Base-by-base conservation (phyloP, 805 yeast species). In the Ogataea nakhonphanomensis region DNA sequence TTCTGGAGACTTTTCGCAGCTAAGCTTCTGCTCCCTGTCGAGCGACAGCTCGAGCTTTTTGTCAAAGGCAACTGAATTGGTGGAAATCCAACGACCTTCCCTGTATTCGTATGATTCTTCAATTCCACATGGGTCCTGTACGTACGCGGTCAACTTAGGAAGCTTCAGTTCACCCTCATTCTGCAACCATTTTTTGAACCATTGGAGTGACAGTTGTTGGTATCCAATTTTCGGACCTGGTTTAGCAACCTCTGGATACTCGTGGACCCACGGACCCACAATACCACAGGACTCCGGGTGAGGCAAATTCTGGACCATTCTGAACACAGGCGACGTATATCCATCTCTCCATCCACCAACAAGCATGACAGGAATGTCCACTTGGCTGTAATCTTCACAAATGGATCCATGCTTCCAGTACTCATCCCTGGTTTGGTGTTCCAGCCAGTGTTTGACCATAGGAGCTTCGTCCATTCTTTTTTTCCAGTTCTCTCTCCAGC, bases 341-440 rank as follows among this genome's bases (percentile, higher is more conserved):
- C 74, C 75, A 51, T 70, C 75, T 60, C 72, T 64, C 68, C 71
- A 70, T 11, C 75, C 73, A 44, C 74, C 74, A 37, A 69, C 53
- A 4, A 69, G 65, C 37, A 70, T 51, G 4, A 70, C 71, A 8
- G 75, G 74, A 30, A 70, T 67, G 33, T 66, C 58, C 10, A 70
- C 66, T 27, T 63, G 57, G 23, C 41, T 33, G 42, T 61, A 70
- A 43, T 68, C 66, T 48, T 70, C 73, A 53, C 65, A 61, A 31
- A 70, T 57, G 4, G 74, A 69, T 1, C 75, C 74, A 44, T 70
- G 74, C 50, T 70, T 69, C 74, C 74, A 70, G 46, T 67, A 70
- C 0, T 50, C 68, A 48, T 70, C 74, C 43, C 72, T 64, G 3
- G 64, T 63, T 47, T 70, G 75, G 49, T 70, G 74, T 10, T 58